Conservation (phyloP, 495 filamentous ascomycete genomes). For the Xylaria cubensis region DNA sequence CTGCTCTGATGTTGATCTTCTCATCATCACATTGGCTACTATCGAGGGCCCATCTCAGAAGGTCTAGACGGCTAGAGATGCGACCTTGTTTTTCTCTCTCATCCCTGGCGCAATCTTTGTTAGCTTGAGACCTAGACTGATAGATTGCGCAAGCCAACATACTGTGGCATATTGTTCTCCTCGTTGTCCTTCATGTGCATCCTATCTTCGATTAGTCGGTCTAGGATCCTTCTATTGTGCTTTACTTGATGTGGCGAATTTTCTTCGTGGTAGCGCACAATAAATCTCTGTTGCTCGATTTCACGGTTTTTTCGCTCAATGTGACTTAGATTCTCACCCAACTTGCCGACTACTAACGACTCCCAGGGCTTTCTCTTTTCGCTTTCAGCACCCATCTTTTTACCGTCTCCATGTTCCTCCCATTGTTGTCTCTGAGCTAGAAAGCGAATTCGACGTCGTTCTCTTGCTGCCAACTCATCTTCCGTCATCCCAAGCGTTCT, state of each 20-base stretch:
- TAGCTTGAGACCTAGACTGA: constrained; percentile 11
- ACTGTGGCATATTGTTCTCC: constrained; percentile 49
- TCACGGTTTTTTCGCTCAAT: constrained; percentile 50
- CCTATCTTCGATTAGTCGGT: constrained; percentile 43
- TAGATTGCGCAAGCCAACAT: constrained; percentile 23
- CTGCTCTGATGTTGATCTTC: constrained; percentile 50
- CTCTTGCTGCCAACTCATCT: constrained; percentile 31
- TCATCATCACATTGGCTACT: constrained; percentile 48
- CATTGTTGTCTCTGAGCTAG: constrained; percentile 3
- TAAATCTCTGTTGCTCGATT: constrained; percentile 45
- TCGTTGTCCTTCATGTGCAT: constrained; percentile 45
- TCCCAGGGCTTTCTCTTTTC: constrained; percentile 38
- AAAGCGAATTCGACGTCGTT: constrained; percentile 31
- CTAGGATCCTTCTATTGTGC: constrained; percentile 38
- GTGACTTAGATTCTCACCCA: constrained; percentile 47
- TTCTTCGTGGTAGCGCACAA: constrained; percentile 39
- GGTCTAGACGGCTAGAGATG: constrained; percentile 41
- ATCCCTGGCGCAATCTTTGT: constrained; percentile 28
- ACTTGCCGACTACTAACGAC: constrained; percentile 35
- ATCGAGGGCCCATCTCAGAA: constrained; percentile 41
- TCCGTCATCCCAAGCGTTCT: constrained; percentile 37
- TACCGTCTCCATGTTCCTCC: neutral
- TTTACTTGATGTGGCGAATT: constrained; percentile 37
- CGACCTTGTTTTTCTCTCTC: constrained; percentile 35
- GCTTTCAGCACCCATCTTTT: neutral